Evolutionary conservation across 2,329 filamentous ascomycete genomes (phyloP).

Genomic region (Orbilia brochopaga): DNA sequence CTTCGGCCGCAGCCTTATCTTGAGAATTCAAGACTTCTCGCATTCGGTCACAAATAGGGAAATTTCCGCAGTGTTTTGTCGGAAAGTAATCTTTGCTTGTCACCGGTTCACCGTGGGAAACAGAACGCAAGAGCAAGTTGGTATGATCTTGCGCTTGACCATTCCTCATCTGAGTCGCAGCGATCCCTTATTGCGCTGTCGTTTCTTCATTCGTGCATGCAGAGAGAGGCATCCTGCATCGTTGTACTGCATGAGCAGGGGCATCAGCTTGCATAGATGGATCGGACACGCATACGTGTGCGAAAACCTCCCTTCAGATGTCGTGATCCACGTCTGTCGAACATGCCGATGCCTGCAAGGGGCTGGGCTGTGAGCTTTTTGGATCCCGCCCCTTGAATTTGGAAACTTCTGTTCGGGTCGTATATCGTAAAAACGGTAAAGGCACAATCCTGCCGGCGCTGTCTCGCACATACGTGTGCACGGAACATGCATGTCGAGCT

Average conservation of each 20-base stretch:
- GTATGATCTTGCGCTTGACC: conserved; percentile 24
- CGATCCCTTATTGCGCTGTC: conserved; percentile 26
- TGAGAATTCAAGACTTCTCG: conserved; percentile 11
- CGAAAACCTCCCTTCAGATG: conserved; percentile 31
- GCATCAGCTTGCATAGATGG: conserved; percentile 11
- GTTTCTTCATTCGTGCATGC: conserved; percentile 39
- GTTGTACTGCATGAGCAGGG: conserved; percentile 50
- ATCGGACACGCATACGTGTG: conserved; percentile 9
- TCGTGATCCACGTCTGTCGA: conserved; percentile 44
- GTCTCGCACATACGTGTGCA: conserved; percentile 1
- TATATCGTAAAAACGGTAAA: conserved; percentile 42
- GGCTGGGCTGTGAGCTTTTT: conserved; percentile 28
- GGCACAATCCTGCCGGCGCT: conserved; percentile 25
- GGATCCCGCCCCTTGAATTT: conserved; percentile 22
- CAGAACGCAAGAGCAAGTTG: conserved; percentile 13
- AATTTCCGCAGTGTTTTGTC: conserved; percentile 37
- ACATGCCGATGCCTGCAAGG: conserved; percentile 44
- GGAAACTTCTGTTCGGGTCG: conserved; percentile 36
- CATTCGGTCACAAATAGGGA: conserved; percentile 16
- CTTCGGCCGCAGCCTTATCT: conserved; percentile 37
- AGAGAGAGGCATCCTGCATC: conserved; percentile 48
- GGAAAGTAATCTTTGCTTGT: conserved; percentile 44
- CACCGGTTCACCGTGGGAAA: conserved; percentile 37
- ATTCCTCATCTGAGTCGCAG: conserved; percentile 15
- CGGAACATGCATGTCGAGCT: not conserved